Percentiles rank a stretch among this genome's conserved stretches.
These are phyloP conservation scores for Agrostemma githago DNA, from an alignment of 148 eudicot genomes.

Conservation along the genomic window DNA sequence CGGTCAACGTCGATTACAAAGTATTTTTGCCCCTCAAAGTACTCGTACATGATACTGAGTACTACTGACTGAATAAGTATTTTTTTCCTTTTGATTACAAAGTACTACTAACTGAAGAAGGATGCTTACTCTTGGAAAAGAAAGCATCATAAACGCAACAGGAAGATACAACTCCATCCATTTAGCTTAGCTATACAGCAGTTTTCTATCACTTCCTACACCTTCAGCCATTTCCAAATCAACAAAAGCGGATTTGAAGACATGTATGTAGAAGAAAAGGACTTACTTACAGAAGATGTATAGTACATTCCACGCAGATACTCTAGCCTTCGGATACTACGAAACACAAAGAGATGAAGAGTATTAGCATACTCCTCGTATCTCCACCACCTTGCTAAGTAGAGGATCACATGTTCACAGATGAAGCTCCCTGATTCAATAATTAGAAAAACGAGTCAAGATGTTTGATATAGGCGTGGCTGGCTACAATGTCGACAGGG, in stretches of 20 bases:
- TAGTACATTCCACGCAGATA: neutral
- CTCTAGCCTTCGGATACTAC: neutral
- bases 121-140: neutral
- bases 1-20: neutral
- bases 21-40: neutral
- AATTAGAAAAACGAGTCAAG: conserved; percentile 7
- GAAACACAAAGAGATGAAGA: neutral
- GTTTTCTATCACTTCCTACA: neutral
- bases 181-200: conserved; percentile 7
- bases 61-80: no score
- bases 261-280: neutral
- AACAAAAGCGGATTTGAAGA: neutral
- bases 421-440: conserved; percentile 58
- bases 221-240: neutral
- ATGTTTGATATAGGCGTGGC: neutral
- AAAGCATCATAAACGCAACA: neutral
- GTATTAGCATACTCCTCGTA: conserved; percentile 10
- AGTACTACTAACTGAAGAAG: neutral
- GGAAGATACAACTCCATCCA: neutral
- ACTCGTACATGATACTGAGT: neutral
- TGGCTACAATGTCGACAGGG: neutral
- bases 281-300: neutral
- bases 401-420: conserved; percentile 48
- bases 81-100: no score
- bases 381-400: neutral